Conservation (phyloP, 176 grass and related monocot genomes). For the Aegilops tauschii region DNA sequence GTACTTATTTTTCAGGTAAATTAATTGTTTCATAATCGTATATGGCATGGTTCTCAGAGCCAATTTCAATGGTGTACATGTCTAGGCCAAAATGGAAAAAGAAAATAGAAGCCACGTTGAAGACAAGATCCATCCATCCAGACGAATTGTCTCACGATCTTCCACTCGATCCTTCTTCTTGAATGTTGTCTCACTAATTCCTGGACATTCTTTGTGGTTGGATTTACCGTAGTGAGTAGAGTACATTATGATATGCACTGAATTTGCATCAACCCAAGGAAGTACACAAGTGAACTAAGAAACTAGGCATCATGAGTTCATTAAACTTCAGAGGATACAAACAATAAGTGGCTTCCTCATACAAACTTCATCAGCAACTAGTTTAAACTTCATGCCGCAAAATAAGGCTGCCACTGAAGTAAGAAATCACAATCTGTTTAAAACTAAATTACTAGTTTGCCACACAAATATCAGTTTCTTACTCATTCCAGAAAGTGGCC, state of each 20-base stretch:
- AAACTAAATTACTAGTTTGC: background rate
- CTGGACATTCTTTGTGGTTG: too few species aligned
- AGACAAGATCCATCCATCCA: too few species aligned
- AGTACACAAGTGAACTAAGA: background rate
- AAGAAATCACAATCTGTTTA: background rate
- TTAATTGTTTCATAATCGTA: too few species aligned
- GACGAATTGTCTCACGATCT: too few species aligned
- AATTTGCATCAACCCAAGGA: background rate
- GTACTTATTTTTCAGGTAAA: too few species aligned
- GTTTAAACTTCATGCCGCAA: background rate
- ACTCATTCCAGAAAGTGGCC: background rate
- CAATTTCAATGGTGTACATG: too few species aligned
- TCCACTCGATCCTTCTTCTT: too few species aligned
- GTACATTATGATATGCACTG: background rate
- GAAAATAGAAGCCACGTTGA: too few species aligned
- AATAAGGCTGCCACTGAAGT: background rate
- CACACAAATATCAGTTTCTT: background rate
- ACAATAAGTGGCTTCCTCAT: background rate
- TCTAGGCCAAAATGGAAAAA: too few species aligned
- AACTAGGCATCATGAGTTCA: background rate
- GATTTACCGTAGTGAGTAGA: background rate
- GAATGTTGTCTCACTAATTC: too few species aligned
- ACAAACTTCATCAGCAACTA: background rate
- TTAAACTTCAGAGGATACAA: background rate
- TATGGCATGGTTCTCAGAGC: too few species aligned